Percentiles rank a stretch among this genome's conserved stretches.
phyloP scores from a whole-genome alignment of 495 filamentous ascomycete species.

The Penicillium mononematosum region DNA sequence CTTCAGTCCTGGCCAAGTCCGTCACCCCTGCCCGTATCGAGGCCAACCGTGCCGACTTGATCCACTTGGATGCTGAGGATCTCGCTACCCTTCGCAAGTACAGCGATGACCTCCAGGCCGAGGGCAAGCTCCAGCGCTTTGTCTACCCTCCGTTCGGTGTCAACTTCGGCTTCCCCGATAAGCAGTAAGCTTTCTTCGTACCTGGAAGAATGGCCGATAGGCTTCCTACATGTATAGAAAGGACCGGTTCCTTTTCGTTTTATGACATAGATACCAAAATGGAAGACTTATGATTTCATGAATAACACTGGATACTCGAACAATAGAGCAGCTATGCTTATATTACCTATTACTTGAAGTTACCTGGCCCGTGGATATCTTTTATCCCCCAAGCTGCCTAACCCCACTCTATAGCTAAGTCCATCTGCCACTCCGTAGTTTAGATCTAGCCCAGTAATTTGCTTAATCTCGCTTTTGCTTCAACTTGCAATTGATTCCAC shows the following conservation, averaged over 20 bases:
- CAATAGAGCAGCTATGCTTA: neutral
- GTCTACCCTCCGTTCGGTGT: conserved; percentile 79
- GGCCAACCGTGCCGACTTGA: conserved; percentile 62
- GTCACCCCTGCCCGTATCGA: conserved; percentile 72
- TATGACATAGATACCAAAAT: conserved; percentile 1
- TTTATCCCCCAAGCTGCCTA: no score
- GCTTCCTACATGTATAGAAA: neutral
- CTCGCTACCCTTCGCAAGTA: conserved; percentile 62
- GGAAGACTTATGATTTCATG: conserved; percentile 10
- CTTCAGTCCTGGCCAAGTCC: conserved; percentile 77
- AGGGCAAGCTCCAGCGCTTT: conserved; percentile 64
- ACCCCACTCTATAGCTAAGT: no score
- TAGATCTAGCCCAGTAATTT: no score
- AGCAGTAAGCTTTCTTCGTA: conserved; percentile 34
- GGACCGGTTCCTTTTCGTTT: neutral
- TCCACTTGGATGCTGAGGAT: conserved; percentile 65
- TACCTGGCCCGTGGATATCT: no score
- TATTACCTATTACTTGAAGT: neutral
- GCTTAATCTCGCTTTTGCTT: neutral
- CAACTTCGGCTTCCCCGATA: conserved; percentile 76
- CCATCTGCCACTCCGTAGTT: no score
- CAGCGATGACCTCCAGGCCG: conserved; percentile 52
- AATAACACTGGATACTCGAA: neutral
- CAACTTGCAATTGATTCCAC: neutral
- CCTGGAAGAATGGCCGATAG: neutral